Conservation (phyloP, 1,139 yeast species). For the Geotrichum carabidarum region DNA sequence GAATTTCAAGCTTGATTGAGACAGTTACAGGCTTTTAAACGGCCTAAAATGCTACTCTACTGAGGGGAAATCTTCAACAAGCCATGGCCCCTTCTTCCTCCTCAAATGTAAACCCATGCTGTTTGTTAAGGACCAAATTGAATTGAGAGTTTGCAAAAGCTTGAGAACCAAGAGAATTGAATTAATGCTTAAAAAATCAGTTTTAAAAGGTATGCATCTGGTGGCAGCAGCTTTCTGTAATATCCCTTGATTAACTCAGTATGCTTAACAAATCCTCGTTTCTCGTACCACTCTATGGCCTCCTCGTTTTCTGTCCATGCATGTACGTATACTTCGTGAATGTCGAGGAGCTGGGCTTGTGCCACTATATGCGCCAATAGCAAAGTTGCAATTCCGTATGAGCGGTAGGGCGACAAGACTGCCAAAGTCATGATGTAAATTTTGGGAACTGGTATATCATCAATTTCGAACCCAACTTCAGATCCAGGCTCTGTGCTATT, state of each 20-base stretch:
- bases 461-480: slow-evolving; percentile 11
- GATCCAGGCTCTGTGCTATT: neutral
- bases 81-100: too few relatives aligned
- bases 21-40: too few relatives aligned
- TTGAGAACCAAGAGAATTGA: too few relatives aligned
- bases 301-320: slow-evolving; percentile 48
- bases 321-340: slow-evolving; percentile 55
- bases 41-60: too few relatives aligned
- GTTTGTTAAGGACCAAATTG: too few relatives aligned
- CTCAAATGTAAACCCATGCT: too few relatives aligned
- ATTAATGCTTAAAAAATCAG: neutral
- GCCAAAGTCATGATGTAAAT: slow-evolving; percentile 64
- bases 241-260: slow-evolving; percentile 44
- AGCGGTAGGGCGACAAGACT: slow-evolving; percentile 57
- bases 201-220: slow-evolving; percentile 28
- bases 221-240: slow-evolving; percentile 42
- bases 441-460: slow-evolving; percentile 28
- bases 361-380: slow-evolving; percentile 53
- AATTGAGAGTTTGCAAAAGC: too few relatives aligned
- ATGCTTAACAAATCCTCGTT: slow-evolving; percentile 47
- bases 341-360: slow-evolving; percentile 48
- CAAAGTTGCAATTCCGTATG: slow-evolving; percentile 56
- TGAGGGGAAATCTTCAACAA: too few relatives aligned
- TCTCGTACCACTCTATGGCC: slow-evolving; percentile 53
- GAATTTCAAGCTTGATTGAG: too few relatives aligned